phyloP scores from a whole-genome alignment of 306 rosid species.

The Arachis stenosperma region DNA sequence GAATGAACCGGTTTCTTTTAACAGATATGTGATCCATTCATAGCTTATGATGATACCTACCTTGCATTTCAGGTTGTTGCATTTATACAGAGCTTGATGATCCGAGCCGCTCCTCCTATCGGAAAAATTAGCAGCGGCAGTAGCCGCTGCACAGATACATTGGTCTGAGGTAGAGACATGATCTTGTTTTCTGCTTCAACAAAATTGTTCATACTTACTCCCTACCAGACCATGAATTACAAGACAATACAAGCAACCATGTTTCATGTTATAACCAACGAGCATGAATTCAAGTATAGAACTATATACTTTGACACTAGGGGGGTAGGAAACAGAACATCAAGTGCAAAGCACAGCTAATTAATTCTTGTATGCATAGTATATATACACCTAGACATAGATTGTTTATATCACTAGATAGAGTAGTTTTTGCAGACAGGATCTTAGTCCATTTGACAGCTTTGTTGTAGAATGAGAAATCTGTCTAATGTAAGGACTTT shows the following conservation, averaged over 20 bases:
- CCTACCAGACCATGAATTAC: slow-evolving; percentile 15
- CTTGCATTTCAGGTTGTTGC: slow-evolving; percentile 66
- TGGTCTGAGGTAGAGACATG: slow-evolving; percentile 31
- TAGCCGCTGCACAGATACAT: slow-evolving; percentile 45
- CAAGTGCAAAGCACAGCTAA: slow-evolving; percentile 8
- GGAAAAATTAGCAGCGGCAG: slow-evolving; percentile 36
- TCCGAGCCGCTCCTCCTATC: slow-evolving; percentile 50
- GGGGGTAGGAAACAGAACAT: slow-evolving; percentile 8
- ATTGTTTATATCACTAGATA: slow-evolving; percentile 1
- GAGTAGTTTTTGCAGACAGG: neutral
- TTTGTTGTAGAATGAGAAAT: neutral
- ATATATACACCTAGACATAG: neutral
- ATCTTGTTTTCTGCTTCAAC: slow-evolving; percentile 13
- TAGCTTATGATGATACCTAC: neutral
- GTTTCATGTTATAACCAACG: neutral
- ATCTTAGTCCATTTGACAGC: neutral
- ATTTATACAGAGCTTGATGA: slow-evolving; percentile 64
- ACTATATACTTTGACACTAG: slow-evolving; percentile 14
- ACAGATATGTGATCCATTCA: neutral
- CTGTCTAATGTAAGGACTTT: neutral
- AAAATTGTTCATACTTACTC: slow-evolving; percentile 23
- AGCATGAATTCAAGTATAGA: neutral
- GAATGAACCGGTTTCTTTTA: neutral
- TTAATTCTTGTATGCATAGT: slow-evolving; percentile 17
- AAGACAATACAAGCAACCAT: slow-evolving; percentile 10